These are phyloP conservation scores for Zygosaccharomyces siamensis DNA, from an alignment of 805 yeast species.

Conservation along the genomic window DNA sequence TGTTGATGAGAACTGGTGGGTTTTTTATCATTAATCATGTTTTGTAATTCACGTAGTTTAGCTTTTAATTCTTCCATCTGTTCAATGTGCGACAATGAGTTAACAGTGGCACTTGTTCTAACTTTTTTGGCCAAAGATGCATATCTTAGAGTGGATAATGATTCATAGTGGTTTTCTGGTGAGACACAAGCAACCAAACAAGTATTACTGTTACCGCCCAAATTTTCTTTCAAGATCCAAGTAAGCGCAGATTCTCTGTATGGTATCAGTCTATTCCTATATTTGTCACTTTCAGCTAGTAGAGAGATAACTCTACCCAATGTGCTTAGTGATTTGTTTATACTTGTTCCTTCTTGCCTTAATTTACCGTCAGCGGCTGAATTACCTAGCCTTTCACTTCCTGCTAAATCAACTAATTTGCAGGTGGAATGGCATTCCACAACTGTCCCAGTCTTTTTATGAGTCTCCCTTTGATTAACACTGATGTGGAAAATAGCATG, in stretches of 20 bases:
- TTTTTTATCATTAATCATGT: slow-evolving; percentile 28
- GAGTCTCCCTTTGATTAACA: slow-evolving; percentile 53
- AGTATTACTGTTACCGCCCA: slow-evolving; percentile 81
- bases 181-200: slow-evolving; percentile 84
- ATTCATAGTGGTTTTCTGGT: slow-evolving; percentile 74
- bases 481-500: slow-evolving; percentile 74
- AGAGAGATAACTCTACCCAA: slow-evolving; percentile 79
- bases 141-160: slow-evolving; percentile 68
- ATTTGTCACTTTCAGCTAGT: slow-evolving; percentile 44
- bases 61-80: slow-evolving; percentile 37
- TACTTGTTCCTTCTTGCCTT: slow-evolving; percentile 63
- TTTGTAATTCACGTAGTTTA: slow-evolving; percentile 38
- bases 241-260: slow-evolving; percentile 78
- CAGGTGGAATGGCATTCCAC: slow-evolving; percentile 46
- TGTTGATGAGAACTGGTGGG: slow-evolving; percentile 8
- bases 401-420: slow-evolving; percentile 76
- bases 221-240: slow-evolving; percentile 68
- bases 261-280: slow-evolving; percentile 54
- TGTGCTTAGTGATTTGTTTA: slow-evolving; percentile 71
- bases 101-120: slow-evolving; percentile 53
- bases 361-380: slow-evolving; percentile 71
- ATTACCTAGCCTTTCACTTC: slow-evolving; percentile 64
- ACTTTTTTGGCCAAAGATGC: slow-evolving; percentile 74
- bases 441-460: slow-evolving; percentile 26
- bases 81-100: slow-evolving; percentile 35